Conservation (phyloP, 352 stramenopile genomes). For the Phytophthora europaea region DNA sequence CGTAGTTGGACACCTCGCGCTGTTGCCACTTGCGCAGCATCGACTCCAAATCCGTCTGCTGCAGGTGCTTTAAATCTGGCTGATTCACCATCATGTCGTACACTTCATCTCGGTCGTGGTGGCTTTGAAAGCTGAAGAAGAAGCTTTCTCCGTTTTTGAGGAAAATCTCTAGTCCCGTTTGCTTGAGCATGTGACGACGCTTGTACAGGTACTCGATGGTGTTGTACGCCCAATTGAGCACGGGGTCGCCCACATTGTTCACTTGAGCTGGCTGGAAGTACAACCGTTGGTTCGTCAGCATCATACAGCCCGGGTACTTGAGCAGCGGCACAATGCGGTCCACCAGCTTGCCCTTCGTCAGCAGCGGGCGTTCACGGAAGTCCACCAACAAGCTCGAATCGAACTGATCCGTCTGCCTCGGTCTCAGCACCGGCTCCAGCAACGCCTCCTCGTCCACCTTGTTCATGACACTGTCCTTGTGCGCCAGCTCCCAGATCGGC, state of each 20-base stretch:
- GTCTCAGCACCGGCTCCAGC: constrained; percentile 76
- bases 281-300: constrained; percentile 90
- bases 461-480: constrained; percentile 79
- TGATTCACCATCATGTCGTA: constrained; percentile 89
- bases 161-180: constrained; percentile 90
- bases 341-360: constrained; percentile 79
- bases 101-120: constrained; percentile 80
- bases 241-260: constrained; percentile 93
- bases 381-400: constrained; percentile 91
- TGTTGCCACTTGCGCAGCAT: constrained; percentile 89
- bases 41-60: constrained; percentile 72
- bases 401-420: constrained; percentile 86
- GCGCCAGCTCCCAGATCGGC: constrained; percentile 71
- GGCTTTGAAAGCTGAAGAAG: constrained; percentile 86
- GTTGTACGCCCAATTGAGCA: constrained; percentile 86
- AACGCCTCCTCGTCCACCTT: constrained; percentile 88
- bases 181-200: constrained; percentile 91
- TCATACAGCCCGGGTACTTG: constrained; percentile 92
- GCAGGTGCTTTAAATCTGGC: constrained; percentile 67
- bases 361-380: constrained; percentile 88
- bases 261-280: constrained; percentile 94
- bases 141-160: constrained; percentile 76
- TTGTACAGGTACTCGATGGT: constrained; percentile 89
- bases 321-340: constrained; percentile 93
- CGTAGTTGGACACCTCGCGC: constrained; percentile 95